phyloP scores from a whole-genome alignment of 176 grass and related monocot species.

The Cenchrus americanus region DNA sequence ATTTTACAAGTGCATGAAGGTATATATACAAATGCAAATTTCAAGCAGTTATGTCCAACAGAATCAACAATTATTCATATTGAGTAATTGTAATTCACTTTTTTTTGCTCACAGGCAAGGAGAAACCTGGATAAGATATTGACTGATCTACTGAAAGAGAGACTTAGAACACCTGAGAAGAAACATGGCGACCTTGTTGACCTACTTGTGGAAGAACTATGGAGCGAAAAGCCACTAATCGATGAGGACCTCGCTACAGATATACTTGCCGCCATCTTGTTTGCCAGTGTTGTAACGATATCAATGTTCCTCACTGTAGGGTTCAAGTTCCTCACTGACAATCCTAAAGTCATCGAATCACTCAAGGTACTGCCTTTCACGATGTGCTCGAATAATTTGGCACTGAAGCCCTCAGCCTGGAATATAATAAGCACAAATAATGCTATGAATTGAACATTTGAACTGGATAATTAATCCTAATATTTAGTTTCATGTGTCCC shows the following conservation, averaged over 20 bases:
- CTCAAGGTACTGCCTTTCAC: neutral
- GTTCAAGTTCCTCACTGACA: conserved; percentile 13
- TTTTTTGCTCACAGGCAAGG: neutral
- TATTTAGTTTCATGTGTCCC: neutral
- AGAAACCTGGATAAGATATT: neutral
- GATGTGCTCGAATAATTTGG: no score
- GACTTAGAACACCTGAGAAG: neutral
- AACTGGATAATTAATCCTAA: neutral
- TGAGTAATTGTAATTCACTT: no score
- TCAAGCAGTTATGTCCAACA: no score
- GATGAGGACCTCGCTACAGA: neutral
- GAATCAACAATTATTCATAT: no score
- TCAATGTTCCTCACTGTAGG: neutral
- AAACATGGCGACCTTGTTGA: conserved; percentile 28
- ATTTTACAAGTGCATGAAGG: conserved; percentile 40
- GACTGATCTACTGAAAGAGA: neutral
- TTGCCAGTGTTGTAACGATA: neutral
- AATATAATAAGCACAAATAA: no score
- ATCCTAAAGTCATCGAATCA: neutral
- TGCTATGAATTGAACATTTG: no score
- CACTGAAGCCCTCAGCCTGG: no score
- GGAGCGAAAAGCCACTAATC: neutral
- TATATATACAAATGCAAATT: neutral
- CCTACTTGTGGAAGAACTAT: conserved; percentile 25
- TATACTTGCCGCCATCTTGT: neutral